A percentile compares a stretch with the other conserved stretches of the same genome.
Conservation (phyloP, 73 alveolate species). For the Paramecium sexaurelia region DNA sequence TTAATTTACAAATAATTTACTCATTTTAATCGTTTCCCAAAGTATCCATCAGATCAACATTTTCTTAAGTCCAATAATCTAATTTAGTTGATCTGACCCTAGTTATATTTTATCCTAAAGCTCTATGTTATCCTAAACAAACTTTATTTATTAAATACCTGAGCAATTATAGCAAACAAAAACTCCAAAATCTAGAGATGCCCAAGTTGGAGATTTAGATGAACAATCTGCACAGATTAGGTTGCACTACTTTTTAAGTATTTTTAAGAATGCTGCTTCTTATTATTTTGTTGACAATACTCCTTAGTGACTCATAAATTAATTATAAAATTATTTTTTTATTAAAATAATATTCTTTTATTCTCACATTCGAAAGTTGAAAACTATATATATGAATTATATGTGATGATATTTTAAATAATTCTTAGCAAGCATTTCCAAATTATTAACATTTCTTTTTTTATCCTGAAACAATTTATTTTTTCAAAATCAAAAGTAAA, state of each 20-base stretch:
- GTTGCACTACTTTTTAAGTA: constrained; percentile 76
- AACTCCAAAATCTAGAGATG: constrained; percentile 83
- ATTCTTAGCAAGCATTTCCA: not conserved
- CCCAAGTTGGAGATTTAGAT: constrained; percentile 84
- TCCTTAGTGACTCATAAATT: constrained; percentile 44
- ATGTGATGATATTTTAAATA: not conserved
- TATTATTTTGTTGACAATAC: constrained; percentile 15
- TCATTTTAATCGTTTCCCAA: constrained; percentile 43
- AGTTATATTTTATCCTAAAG: not conserved
- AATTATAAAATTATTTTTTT: not conserved
- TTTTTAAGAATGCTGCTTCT: constrained; percentile 21
- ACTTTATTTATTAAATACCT: not conserved
- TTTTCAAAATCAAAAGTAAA: not conserved
- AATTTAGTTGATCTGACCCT: constrained; percentile 22
- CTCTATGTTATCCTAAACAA: not conserved
- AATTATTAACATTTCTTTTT: not conserved
- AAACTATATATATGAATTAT: not conserved
- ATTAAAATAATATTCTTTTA: not conserved
- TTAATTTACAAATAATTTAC: not conserved
- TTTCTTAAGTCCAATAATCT: constrained; percentile 47
- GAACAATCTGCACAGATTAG: constrained; percentile 82
- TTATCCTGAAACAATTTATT: no score
- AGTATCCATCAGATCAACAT: constrained; percentile 45
- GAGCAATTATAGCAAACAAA: constrained; percentile 85
- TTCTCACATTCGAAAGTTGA: not conserved